phyloP scores from a whole-genome alignment of 371 early-diverging fungal genomes.

The Funneliformis caledonium region DNA sequence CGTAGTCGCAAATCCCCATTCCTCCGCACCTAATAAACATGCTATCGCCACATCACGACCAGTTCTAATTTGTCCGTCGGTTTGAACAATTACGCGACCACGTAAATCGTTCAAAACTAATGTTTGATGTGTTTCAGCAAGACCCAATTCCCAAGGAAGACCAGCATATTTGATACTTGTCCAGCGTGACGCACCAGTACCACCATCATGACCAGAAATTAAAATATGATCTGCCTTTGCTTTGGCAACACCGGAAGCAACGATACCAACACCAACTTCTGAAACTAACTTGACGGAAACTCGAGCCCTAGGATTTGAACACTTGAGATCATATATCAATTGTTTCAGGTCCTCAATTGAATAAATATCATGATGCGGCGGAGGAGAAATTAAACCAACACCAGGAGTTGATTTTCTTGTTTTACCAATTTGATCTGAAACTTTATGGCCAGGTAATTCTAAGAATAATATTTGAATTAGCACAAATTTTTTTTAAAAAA shows the following conservation, averaged over 20 bases:
- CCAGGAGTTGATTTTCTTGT: conserved; percentile 96
- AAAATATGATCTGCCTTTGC: conserved; percentile 96
- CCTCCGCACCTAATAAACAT: conserved; percentile 96
- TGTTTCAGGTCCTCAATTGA: conserved; percentile 97
- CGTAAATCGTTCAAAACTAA: conserved; percentile 93
- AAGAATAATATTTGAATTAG: conserved; percentile 42
- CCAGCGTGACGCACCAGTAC: conserved; percentile 97
- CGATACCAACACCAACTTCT: conserved; percentile 95
- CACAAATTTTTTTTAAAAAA: not conserved
- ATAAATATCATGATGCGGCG: conserved; percentile 98
- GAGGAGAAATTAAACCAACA: conserved; percentile 94
- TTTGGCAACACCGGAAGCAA: conserved; percentile 96
- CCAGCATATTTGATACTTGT: conserved; percentile 98
- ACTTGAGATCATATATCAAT: conserved; percentile 95
- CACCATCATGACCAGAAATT: conserved; percentile 96
- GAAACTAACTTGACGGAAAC: conserved; percentile 97
- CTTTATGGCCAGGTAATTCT: conserved; percentile 42
- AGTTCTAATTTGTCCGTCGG: conserved; percentile 97
- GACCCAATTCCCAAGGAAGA: conserved; percentile 96
- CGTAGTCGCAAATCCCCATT: conserved; percentile 97
- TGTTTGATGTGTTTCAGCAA: conserved; percentile 97
- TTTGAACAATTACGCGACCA: conserved; percentile 93
- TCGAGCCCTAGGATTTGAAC: conserved; percentile 87
- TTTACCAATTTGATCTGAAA: conserved; percentile 41
- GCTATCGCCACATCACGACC: conserved; percentile 95